Evolutionary conservation across 805 yeast genomes (phyloP).

Genomic region (Saitoella complicata): DNA sequence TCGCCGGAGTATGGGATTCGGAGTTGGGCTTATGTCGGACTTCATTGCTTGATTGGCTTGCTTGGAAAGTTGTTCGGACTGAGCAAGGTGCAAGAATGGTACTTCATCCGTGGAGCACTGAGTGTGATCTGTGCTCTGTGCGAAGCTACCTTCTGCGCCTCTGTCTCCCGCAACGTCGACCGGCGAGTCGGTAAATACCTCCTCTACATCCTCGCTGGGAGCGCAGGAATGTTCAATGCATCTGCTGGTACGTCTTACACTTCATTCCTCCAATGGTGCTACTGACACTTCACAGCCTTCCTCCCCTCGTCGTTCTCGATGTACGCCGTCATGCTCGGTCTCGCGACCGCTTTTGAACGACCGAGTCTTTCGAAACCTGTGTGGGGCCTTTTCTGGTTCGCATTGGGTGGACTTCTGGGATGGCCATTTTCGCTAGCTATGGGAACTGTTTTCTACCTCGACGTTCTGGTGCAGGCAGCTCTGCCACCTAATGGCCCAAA

Average conservation of each 20-base stretch:
- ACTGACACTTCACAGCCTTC: slow-evolving; percentile 34
- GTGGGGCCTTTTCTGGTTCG: slow-evolving; percentile 24
- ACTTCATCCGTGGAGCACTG: slow-evolving; percentile 28
- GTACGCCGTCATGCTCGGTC: slow-evolving; percentile 25
- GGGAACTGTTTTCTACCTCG: slow-evolving; percentile 40
- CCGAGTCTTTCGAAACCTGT: slow-evolving; percentile 3
- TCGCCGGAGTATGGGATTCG: slow-evolving; percentile 79
- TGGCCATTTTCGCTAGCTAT: slow-evolving; percentile 78
- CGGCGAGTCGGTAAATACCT: slow-evolving; percentile 39
- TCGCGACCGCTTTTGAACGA: slow-evolving; percentile 15
- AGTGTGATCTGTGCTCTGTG: slow-evolving; percentile 28
- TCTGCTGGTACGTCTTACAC: slow-evolving; percentile 20
- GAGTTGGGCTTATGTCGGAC: slow-evolving; percentile 63
- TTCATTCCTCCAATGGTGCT: too few species aligned
- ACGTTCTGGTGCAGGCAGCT: slow-evolving; percentile 13
- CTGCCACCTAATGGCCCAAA: neutral
- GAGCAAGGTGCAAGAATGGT: neutral
- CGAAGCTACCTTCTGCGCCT: slow-evolving; percentile 37
- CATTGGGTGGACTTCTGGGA: slow-evolving; percentile 64
- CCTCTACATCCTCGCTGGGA: slow-evolving; percentile 38
- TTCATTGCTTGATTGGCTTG: slow-evolving; percentile 18
- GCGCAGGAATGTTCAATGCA: slow-evolving; percentile 84
- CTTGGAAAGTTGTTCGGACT: neutral
- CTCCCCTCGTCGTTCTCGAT: slow-evolving; percentile 71
- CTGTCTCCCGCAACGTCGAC: slow-evolving; percentile 26